Evolutionary conservation across 768 basidiomycete species (phyloP).

Genomic region (Lactarius akahatsu): DNA sequence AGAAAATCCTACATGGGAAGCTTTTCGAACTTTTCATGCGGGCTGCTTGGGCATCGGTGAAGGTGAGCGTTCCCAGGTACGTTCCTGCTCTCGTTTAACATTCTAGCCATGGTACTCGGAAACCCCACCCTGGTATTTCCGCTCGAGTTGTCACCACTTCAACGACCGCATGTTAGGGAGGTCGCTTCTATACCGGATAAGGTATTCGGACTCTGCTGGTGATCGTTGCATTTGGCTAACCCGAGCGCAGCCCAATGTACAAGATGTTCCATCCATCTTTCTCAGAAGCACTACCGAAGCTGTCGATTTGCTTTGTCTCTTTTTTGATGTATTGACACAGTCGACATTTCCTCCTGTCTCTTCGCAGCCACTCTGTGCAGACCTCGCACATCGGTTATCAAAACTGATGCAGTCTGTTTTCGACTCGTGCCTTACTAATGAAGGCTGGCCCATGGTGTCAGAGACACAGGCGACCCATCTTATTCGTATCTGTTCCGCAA

Average conservation of each 20-base stretch:
- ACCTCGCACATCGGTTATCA: constrained; percentile 45
- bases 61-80: constrained; percentile 15
- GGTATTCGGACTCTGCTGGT: constrained; percentile 4
- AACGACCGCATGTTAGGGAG: constrained; percentile 16
- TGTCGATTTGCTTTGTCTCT: constrained; percentile 46
- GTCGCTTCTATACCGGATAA: constrained; percentile 22
- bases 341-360: constrained; percentile 44
- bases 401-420: constrained; percentile 44
- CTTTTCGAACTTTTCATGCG: constrained; percentile 35
- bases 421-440: constrained; percentile 44
- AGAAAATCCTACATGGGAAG: constrained; percentile 43
- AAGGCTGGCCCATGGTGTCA: constrained; percentile 38
- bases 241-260: constrained; percentile 12
- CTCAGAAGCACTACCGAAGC: constrained; percentile 39
- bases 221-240: not conserved
- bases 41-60: constrained; percentile 8
- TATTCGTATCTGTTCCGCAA: constrained; percentile 38
- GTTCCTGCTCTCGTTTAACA: constrained; percentile 4
- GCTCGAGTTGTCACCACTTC: constrained; percentile 19
- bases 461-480: constrained; percentile 42
- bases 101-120: constrained; percentile 16
- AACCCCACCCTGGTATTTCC: constrained; percentile 15
- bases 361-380: constrained; percentile 50
- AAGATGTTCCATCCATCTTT: constrained; percentile 35
- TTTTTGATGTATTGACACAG: constrained; percentile 46